Evolutionary conservation across 202 grass and related monocot species (phyloP), one percentile per base, ranked within the genome.

Genomic region (Elaeis oleifera): DNA sequence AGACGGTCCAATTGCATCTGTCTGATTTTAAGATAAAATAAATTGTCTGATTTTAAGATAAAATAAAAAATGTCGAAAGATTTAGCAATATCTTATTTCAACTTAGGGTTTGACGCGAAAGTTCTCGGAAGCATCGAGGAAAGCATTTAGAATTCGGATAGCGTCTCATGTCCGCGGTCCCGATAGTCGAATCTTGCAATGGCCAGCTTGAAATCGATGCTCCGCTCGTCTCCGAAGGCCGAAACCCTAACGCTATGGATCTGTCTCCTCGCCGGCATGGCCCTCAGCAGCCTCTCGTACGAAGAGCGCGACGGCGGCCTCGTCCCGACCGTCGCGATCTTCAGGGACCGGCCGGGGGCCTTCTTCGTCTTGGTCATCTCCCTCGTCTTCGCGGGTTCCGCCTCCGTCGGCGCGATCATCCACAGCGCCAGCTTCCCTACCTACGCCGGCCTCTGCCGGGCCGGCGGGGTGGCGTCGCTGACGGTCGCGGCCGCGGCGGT

Each of bases 291-390:
- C 18, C 65, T 68, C 14, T 26, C 52, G 7, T 68, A 68, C 65
- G 65, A 68, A 51, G 65, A 56, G 51, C 18, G 32, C 1, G 23
- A 25, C 0, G 65, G 26, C 26, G 53, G n/a, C 51, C 53, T 36
- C 9, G 51, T 68, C 18, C 65, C 65, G 23, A 31, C 65, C 26
- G 51, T 68, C 21, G 16, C 36, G 36, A 44, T 68, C 26, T 68
- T 68, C 51, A 50, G 26, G 18, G 51, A 55, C 27, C 51, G 54
- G 23, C 65, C 65, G 25, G 25, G n/a, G 4, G 65, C 26, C 51
- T 68, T 68, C 65, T 68, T 56, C 26, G 26, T 50, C 4, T 8
- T 68, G 25, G 51, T 68, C 48, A 51, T 68, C n/a, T 50, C 51
- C 26, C 65, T 68, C 11, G 18, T 68, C 26, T 51, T 68, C 51